Evolutionary conservation across 495 filamentous ascomycete species (phyloP), one percentile per base, ranked within the genome.

Genomic region (Podospora tetraspora): DNA sequence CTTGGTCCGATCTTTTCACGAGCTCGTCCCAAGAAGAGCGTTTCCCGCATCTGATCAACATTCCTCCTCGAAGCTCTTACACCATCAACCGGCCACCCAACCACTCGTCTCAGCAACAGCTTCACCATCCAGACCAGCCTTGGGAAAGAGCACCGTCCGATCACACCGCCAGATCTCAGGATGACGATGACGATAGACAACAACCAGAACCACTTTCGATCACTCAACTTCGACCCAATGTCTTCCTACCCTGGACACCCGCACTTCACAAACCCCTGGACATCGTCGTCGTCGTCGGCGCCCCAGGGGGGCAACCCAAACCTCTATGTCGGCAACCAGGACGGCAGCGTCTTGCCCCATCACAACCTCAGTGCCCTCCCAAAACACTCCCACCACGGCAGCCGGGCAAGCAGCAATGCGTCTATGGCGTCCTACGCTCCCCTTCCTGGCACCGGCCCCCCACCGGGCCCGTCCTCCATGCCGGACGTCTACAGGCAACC

Each of bases 251-350:
- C 78, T 43, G 89, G 82, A 63, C 78, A 87, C 59, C 92, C 93
- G 61, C 91, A 94, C 75, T 98, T 98, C 83, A 93, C 92, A 75
- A 93, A 98, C 78, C 94, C 94, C 19, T 98, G 94, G 94, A 84
- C 83, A 66, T 82, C 89, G 66, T 84, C 77, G 19, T 84, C 77
- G 19, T 73, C 76, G 27, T 69, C 68, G 13, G 64, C 60, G 3
- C 61, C 71, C 29, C 80, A 82, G 68, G 70, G 73, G 68, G 76
- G 74, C 37, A 79, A 79, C 84, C 75, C 85, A 86, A 80, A 84
- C 85, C 70, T 86, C 82, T 85, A 88, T 80, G 76, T 80, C 19
- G 62, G 70, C 73, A 72, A 76, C 73, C 77, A 80, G 70, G 70
- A 74, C 62, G 62, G 62, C 65, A 24, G 66, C 29, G 71, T 58